Base-by-base conservation (phyloP, 352 stramenopile genomes). In the Phytophthora pistaciae region DNA sequence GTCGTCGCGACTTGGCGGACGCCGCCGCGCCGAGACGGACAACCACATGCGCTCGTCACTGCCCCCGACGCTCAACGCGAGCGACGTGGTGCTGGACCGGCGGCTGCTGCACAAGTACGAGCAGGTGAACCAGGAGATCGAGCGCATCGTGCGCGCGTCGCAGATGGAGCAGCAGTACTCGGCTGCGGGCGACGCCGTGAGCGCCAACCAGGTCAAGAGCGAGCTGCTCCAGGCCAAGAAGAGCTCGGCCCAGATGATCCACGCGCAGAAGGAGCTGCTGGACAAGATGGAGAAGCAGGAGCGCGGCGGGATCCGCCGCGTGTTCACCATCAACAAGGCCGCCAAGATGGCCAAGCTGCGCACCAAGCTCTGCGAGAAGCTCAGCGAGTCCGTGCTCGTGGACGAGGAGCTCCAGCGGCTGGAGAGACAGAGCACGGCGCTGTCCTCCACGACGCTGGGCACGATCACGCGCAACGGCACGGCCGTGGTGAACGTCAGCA, bases 231-330 rank as follows among this genome's bases (percentile, higher is more conserved):
- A 91, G 63, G 84, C 78, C 2, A 84, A 84, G 61, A 82, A 82
- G 31, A 91, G 76, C 62, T 94, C 87, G 64, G 78, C 77, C 21
- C 80, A 91, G 66, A 90, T 91, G 72, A 91, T 94, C 64, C 85
- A 93, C 64, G 90, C 82, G 46, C 87, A 94, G 68, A 92, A 93
- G 61, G 85, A 92, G 62, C 65, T 94, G 53, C 79, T 94, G 54
- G 84, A 94, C 69, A 94, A 94, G 64, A 91, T 94, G 70, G 87
- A 92, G 72, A 79, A 77, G 50, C 85, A 93, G 50, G 87, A 94
- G 56, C 83, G 84, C 23, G 76, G 84, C 46, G 77, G 83, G 1
- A 69, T 93, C 27, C 85, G 87, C 1, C 80, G 84, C 25, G 84
- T 93, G 18, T 93, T 94, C 63, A 83, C 83, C 9, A 65, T 94